Evolutionary conservation across 2,329 filamentous ascomycete species (phyloP), one percentile per base, ranked within the genome.

Genomic region (Aspergillus aculeatus): DNA sequence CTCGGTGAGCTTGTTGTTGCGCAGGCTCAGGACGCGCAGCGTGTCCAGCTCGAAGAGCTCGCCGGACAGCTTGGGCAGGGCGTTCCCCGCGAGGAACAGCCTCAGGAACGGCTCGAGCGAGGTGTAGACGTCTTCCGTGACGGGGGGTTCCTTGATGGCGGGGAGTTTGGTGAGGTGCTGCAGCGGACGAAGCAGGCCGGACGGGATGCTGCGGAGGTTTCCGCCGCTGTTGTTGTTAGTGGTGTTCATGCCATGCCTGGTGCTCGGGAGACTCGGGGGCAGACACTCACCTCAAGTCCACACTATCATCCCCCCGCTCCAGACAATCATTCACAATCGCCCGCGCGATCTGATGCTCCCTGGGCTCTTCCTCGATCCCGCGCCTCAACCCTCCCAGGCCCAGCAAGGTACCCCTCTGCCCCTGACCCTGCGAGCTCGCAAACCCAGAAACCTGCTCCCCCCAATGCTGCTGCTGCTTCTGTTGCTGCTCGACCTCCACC

Each of bases 41-140:
- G 73, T 71, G 23, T 62, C 66, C 10, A 82, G 67, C 7, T 78
- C 74, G 50, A 80, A 80, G 6, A 82, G 54, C 55, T 80, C 78
- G 9, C 68, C 69, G 1, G 75, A 71, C 6, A 81, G 62, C 5
- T 62, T 59, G 9, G 64, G 65, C 0, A 82, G 72, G 2, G 69
- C 65, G 55, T 82, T 82, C 24, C 77, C 76, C 1, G 76, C 70
- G 9, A 82, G 69, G 50, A 77, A 81, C 0, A 82, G 66, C 7
- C 75, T 72, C 9, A 81, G 71, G 50, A 75, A 77, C 4, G 78
- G 77, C 35, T 73, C 73, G 1, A 81, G 66, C 3, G 77, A 72
- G 35, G 61, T 70, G 55, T 75, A 80, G 19, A 67, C 69, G 38
- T 77, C 72, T 53, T 78, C 75, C 19, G 70, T 71, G 32, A 75